Percentiles rank a stretch among this genome's conserved stretches.
These are phyloP conservation scores for Taxillus chinensis DNA, from an alignment of 164 flowering plant species.

Conservation along the genomic window DNA sequence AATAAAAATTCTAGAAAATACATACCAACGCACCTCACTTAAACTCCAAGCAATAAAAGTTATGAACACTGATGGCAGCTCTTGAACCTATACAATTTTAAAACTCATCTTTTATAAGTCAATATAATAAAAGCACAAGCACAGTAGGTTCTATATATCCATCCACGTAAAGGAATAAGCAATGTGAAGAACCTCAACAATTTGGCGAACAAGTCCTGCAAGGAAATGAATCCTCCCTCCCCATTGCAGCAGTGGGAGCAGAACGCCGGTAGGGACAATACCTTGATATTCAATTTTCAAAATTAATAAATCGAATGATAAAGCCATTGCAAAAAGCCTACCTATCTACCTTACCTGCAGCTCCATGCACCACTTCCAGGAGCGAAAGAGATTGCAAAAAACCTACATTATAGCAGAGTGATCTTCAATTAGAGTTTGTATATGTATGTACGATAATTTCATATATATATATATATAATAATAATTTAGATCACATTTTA, in stretches of 20 bases:
- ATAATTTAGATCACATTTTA: no score
- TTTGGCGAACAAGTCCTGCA: constrained; percentile 40
- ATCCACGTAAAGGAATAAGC: neutral
- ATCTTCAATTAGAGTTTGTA: neutral
- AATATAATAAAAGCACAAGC: no score
- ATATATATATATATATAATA: no score
- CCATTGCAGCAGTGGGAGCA: constrained; percentile 77
- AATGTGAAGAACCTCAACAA: constrained; percentile 36
- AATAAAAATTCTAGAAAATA: neutral
- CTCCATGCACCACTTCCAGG: constrained; percentile 77
- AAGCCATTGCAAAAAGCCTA: neutral
- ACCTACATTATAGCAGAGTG: constrained; percentile 25
- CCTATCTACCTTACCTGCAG: constrained; percentile 35
- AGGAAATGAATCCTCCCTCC: constrained; percentile 71
- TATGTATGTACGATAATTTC: neutral
- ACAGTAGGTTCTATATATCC: no score
- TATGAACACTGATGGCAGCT: constrained; percentile 54
- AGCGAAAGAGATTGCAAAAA: constrained; percentile 48
- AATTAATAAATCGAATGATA: neutral
- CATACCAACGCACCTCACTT: constrained; percentile 41
- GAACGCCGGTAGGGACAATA: constrained; percentile 60
- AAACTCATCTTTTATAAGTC: constrained; percentile 1
- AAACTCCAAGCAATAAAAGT: constrained; percentile 78
- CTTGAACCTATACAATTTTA: constrained; percentile 48
- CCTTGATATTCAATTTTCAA: constrained; percentile 23